Evolutionary conservation across 495 filamentous ascomycete species (phyloP), one percentile per base, ranked within the genome.

Genomic region (Aspergillus incahuasiensis): DNA sequence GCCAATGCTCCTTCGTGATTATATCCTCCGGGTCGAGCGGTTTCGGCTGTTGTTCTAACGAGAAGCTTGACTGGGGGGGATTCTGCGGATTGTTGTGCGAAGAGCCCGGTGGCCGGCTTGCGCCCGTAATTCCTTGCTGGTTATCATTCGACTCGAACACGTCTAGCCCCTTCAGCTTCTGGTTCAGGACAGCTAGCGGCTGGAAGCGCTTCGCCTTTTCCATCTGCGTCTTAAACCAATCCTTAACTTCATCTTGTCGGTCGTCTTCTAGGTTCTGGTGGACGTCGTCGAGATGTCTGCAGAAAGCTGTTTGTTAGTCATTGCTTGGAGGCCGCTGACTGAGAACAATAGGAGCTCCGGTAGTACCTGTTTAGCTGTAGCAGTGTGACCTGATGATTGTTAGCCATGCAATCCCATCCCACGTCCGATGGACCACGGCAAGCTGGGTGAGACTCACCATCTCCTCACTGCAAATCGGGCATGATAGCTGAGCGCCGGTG

Each of bases 191-290:
- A 0, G 91, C 91, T 1, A 98, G 80, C 0, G 94, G 94, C 61
- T 98, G 95, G 68, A 98, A 98, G 35, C 84, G 85, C 70, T 95
- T 97, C 16, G 94, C 95, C 68, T 96, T 96, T 46, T 89, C 80
- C 77, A 98, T 95, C 68, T 97, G 94, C 59, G 88, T 86, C 71
- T 94, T 87, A 77, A 98, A 97, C 94, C 94, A 98, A 51, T 89
- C 92, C 74, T 95, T 95, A 57, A 97, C 92, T 72, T 98, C 91
- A 70, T 96, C 92, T 65, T 97, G 95, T 63, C 90, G 88, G 49
- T 89, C 82, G 54, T 90, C 90, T 69, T 95, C 91, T n/a, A 97
- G 80, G 59, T 97, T 90, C 58, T 91, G 87, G 72, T 98, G 94
- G 38, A 81, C 78, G 63, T 97, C 95, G 72, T 98, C 94, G 60